Conservation (phyloP, 768 basidiomycete species). For the Strobilomyces confusus region DNA sequence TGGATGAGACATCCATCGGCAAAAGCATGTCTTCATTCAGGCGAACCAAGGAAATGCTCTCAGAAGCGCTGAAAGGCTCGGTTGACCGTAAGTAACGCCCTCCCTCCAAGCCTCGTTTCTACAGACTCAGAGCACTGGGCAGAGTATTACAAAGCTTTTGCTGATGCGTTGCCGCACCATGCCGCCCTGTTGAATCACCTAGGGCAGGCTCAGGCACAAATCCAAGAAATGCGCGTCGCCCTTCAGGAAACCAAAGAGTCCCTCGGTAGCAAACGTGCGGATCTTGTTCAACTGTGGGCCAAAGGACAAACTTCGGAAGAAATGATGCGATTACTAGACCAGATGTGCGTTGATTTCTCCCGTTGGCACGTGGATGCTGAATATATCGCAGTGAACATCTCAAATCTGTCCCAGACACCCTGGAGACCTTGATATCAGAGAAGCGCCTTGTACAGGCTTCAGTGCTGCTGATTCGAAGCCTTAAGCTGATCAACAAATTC, state of each 20-base stretch:
- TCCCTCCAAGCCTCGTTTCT: constrained; percentile 1
- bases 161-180: constrained; percentile 90
- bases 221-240: constrained; percentile 62
- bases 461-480: constrained; percentile 76
- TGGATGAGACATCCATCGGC: constrained; percentile 70
- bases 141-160: constrained; percentile 94
- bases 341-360: constrained; percentile 61
- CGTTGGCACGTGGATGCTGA: constrained; percentile 13
- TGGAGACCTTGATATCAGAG: constrained; percentile 94
- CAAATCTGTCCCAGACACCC: constrained; percentile 83
- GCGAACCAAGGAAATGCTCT: constrained; percentile 70
- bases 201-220: constrained; percentile 67
- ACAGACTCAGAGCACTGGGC: constrained; percentile 12
- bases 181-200: constrained; percentile 72
- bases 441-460: constrained; percentile 90
- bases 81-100: constrained; percentile 66
- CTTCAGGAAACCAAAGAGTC: constrained; percentile 79
- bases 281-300: constrained; percentile 86
- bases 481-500: constrained; percentile 86
- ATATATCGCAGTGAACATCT: constrained; percentile 66
- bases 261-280: constrained; percentile 77
- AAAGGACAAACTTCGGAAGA: constrained; percentile 90
- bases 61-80: constrained; percentile 78
- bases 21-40: constrained; percentile 78
- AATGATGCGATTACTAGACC: constrained; percentile 91